phyloP scores from a whole-genome alignment of 2,329 filamentous ascomycete genomes.

The Alternaria dauci region DNA sequence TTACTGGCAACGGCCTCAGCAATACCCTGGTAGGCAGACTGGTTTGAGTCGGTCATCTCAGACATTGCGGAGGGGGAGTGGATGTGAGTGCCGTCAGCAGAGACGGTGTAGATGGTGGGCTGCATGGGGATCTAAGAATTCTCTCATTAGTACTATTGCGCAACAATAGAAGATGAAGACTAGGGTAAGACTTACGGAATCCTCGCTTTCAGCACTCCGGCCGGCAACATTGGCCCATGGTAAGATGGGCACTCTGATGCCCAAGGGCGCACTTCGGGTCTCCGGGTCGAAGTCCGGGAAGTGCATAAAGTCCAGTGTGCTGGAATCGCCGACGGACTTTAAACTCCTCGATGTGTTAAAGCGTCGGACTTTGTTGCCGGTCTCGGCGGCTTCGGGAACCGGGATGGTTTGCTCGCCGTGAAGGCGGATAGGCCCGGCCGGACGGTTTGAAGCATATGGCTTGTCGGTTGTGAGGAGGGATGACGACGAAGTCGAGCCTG shows the following conservation, averaged over 20 bases:
- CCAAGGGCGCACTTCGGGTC: slow-evolving; percentile 43
- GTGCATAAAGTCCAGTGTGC: slow-evolving; percentile 70
- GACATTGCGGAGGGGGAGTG: slow-evolving; percentile 63
- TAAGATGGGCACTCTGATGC: slow-evolving; percentile 61
- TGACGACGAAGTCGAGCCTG: slow-evolving; percentile 65
- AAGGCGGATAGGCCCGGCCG: slow-evolving; percentile 58
- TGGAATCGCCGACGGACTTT: slow-evolving; percentile 65
- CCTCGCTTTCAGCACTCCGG: slow-evolving; percentile 36
- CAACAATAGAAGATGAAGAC: background rate
- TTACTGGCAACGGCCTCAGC: slow-evolving; percentile 58
- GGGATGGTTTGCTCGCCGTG: slow-evolving; percentile 60
- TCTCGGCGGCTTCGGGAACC: slow-evolving; percentile 38
- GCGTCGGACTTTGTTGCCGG: slow-evolving; percentile 55
- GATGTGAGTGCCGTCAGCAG: slow-evolving; percentile 58
- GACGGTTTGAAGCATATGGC: slow-evolving; percentile 49
- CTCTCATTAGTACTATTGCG: background rate
- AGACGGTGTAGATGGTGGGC: slow-evolving; percentile 64
- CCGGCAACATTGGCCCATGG: slow-evolving; percentile 31
- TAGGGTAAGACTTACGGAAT: slow-evolving; percentile 26
- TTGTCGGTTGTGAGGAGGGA: slow-evolving; percentile 61
- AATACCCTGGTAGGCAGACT: slow-evolving; percentile 64
- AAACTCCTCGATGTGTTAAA: slow-evolving; percentile 69
- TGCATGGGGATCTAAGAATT: slow-evolving; percentile 57
- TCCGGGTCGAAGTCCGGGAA: slow-evolving; percentile 63
- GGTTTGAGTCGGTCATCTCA: slow-evolving; percentile 66